phyloP scores from a whole-genome alignment of 495 filamentous ascomycete species.

The Massariosphaeria phaeospora region DNA sequence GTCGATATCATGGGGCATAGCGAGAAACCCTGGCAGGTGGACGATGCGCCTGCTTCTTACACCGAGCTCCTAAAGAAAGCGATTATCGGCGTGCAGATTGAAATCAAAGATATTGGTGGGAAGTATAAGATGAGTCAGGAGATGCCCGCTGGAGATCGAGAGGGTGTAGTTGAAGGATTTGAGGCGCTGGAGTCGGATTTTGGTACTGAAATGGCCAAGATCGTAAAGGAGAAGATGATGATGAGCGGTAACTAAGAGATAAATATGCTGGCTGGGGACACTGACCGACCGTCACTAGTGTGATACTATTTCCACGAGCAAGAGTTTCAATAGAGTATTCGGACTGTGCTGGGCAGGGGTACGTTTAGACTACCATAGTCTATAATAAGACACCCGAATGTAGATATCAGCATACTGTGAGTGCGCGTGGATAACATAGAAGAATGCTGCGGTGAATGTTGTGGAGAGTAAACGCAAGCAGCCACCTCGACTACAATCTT shows the following conservation, averaged over 20 bases:
- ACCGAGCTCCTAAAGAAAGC: slow-evolving; percentile 48
- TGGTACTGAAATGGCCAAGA: slow-evolving; percentile 29
- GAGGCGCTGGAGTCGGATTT: slow-evolving; percentile 33
- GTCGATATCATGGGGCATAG: slow-evolving; percentile 47
- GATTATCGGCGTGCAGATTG: slow-evolving; percentile 53
- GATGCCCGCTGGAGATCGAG: slow-evolving; percentile 44
- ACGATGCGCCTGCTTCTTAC: slow-evolving; percentile 49
- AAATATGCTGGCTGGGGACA: not conserved
- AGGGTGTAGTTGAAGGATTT: slow-evolving; percentile 51
- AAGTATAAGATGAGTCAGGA: slow-evolving; percentile 60
- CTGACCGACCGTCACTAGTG: too few relatives aligned
- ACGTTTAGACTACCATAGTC: too few relatives aligned
- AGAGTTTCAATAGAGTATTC: too few relatives aligned
- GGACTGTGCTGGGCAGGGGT: too few relatives aligned
- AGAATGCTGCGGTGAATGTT: too few relatives aligned
- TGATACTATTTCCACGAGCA: too few relatives aligned
- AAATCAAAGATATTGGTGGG: slow-evolving; percentile 47
- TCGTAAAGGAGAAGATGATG: slow-evolving; percentile 40
- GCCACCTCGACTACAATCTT: too few relatives aligned
- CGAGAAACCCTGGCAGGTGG: slow-evolving; percentile 44
- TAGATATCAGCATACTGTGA: too few relatives aligned
- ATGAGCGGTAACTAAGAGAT: not conserved
- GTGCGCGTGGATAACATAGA: too few relatives aligned
- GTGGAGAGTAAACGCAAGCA: too few relatives aligned
- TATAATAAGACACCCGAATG: too few relatives aligned